Conservation (phyloP, 768 basidiomycete genomes). For the Agaricus sinodeliciosus region DNA sequence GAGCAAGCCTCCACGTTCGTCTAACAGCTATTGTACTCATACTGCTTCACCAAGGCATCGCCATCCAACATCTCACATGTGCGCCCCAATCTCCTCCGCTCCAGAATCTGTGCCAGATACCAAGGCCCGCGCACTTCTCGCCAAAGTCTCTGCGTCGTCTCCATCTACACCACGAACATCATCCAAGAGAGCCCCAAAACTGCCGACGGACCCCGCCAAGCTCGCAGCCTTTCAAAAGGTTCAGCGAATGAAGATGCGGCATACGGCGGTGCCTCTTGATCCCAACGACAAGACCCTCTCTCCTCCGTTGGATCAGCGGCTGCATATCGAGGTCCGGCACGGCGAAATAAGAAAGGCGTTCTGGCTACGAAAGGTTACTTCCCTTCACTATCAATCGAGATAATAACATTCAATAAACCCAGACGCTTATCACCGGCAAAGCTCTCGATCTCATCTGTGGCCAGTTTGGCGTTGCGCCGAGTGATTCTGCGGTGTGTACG, state of each 20-base stretch:
- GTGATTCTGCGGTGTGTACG: slow-evolving; percentile 13
- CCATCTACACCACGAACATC: slow-evolving; percentile 14
- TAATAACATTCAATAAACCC: neutral
- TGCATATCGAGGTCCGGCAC: slow-evolving; percentile 44
- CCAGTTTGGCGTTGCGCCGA: slow-evolving; percentile 23
- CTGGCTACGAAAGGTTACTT: slow-evolving; percentile 66
- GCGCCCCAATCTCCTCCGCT: slow-evolving; percentile 24
- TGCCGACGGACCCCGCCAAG: slow-evolving; percentile 46
- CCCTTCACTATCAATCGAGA: neutral
- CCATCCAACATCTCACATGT: slow-evolving; percentile 55
- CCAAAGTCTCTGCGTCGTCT: slow-evolving; percentile 14
- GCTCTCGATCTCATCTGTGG: slow-evolving; percentile 50
- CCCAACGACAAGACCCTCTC: slow-evolving; percentile 43
- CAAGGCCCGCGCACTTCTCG: slow-evolving; percentile 44
- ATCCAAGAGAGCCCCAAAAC: slow-evolving; percentile 19
- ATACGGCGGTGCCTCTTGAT: slow-evolving; percentile 58
- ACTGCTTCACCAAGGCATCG: slow-evolving; percentile 48
- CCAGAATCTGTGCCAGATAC: slow-evolving; percentile 21
- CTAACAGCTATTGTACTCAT: neutral
- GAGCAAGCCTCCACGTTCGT: slow-evolving; percentile 30
- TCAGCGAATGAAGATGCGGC: slow-evolving; percentile 70
- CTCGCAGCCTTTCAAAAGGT: slow-evolving; percentile 49
- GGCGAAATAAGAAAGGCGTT: slow-evolving; percentile 38
- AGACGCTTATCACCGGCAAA: slow-evolving; percentile 54
- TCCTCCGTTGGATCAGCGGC: slow-evolving; percentile 46